Conservation (phyloP, 441 rosid genomes). For the Biscutella laevigata region DNA sequence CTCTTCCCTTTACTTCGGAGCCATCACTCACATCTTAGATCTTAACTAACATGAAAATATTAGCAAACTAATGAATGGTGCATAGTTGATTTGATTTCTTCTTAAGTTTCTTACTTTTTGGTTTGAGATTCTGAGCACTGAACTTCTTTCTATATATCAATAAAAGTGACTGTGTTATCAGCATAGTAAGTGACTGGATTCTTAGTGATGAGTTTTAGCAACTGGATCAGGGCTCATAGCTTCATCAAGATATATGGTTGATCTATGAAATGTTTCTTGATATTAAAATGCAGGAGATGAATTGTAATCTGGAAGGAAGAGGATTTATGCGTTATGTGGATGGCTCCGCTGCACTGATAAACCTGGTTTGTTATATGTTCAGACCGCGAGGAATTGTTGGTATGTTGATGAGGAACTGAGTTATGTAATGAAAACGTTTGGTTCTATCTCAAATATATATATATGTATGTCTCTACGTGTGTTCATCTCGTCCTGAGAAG, state of each 20-base stretch:
- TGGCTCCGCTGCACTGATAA: neutral
- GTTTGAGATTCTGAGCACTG: neutral
- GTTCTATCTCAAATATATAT: constrained; percentile 3
- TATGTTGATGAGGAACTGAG: constrained; percentile 8
- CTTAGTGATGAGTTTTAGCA: neutral
- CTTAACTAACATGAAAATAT: neutral
- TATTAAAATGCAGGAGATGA: constrained; percentile 13
- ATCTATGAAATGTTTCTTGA: constrained; percentile 3
- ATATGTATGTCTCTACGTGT: neutral
- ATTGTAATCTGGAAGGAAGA: neutral
- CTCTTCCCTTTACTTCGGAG: constrained; percentile 8
- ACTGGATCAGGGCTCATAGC: neutral
- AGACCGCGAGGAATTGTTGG: constrained; percentile 1
- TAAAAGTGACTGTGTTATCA: neutral
- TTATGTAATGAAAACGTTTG: constrained; percentile 19
- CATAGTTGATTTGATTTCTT: neutral
- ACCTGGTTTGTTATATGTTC: neutral
- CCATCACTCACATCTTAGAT: constrained; percentile 16
- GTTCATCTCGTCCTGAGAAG: constrained; percentile 1
- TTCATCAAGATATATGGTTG: neutral
- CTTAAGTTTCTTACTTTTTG: neutral
- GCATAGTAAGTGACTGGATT: too few species aligned
- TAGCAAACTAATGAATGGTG: neutral
- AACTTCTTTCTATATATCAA: neutral
- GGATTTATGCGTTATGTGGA: neutral